phyloP scores from a whole-genome alignment of 192 early-diverging fungal species.

The Rhizophagus sp. region DNA sequence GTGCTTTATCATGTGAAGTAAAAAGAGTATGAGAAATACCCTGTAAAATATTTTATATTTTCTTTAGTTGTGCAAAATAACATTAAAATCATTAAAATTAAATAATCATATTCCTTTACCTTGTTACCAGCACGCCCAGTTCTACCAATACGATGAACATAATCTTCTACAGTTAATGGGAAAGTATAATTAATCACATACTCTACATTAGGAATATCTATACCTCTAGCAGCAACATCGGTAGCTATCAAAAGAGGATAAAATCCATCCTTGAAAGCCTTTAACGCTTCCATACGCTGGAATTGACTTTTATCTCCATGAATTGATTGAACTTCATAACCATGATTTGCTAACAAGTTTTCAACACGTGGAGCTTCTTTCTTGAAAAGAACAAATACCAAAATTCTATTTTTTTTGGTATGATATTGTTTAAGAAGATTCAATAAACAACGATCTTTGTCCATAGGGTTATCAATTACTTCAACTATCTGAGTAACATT shows the following conservation, averaged over 20 bases:
- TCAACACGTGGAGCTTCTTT: constrained; percentile 91
- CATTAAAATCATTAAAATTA: background rate
- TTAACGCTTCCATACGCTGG: constrained; percentile 77
- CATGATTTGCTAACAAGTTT: constrained; percentile 64
- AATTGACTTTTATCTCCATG: constrained; percentile 92
- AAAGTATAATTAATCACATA: constrained; percentile 97
- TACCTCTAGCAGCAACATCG: constrained; percentile 88
- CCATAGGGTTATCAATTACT: constrained; percentile 72
- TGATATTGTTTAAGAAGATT: constrained; percentile 83
- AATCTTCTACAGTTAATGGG: constrained; percentile 96
- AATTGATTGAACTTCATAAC: constrained; percentile 82
- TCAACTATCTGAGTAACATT: constrained; percentile 89
- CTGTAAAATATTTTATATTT: constrained; percentile 17
- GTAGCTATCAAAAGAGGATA: constrained; percentile 90
- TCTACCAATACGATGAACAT: constrained; percentile 91
- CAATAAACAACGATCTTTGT: constrained; percentile 75
- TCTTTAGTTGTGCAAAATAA: constrained; percentile 37
- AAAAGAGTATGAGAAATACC: constrained; percentile 94
- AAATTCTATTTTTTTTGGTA: constrained; percentile 84
- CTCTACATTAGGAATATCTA: constrained; percentile 89
- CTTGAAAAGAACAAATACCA: constrained; percentile 96
- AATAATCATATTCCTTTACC: constrained; percentile 29
- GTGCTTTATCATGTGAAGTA: constrained; percentile 84
- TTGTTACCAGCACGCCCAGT: constrained; percentile 93
- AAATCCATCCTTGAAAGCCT: constrained; percentile 78